These are phyloP conservation scores for Sisymbrium irio DNA, from an alignment of 345 rosid genomes.

Conservation along the genomic window DNA sequence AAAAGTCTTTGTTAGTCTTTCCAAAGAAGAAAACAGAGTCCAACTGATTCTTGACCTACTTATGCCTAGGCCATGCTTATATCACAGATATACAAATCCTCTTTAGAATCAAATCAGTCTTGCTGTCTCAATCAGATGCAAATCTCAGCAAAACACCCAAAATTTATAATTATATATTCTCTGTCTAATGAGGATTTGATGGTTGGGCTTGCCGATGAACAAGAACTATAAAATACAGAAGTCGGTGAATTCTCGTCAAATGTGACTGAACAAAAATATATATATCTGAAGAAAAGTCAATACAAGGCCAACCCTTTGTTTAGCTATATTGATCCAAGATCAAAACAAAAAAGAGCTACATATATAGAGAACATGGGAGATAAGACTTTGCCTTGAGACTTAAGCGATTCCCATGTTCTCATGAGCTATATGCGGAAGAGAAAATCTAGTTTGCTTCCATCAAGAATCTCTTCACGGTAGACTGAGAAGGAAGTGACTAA, in stretches of 20 bases:
- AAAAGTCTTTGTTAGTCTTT: slow-evolving; percentile 11
- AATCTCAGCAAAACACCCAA: slow-evolving; percentile 3
- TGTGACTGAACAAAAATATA: slow-evolving; percentile 11
- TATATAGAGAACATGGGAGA: slow-evolving; percentile 18
- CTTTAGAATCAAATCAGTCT: background rate
- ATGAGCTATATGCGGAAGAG: slow-evolving; percentile 22
- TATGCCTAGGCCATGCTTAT: slow-evolving; percentile 14
- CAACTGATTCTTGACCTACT: background rate
- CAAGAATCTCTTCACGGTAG: slow-evolving; percentile 17
- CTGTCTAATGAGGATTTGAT: slow-evolving; percentile 6
- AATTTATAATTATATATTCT: background rate
- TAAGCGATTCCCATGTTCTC: slow-evolving; percentile 33
- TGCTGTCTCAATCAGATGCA: background rate
- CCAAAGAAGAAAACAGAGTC: slow-evolving; percentile 17
- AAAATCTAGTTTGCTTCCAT: slow-evolving; percentile 27
- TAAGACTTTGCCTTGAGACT: slow-evolving; percentile 29
- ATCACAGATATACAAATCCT: slow-evolving; percentile 1
- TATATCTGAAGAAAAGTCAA: slow-evolving; percentile 28
- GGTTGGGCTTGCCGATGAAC: background rate
- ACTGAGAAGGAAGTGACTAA: slow-evolving; percentile 19
- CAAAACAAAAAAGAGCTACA: slow-evolving; percentile 12
- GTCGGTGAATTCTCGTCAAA: slow-evolving; percentile 28
- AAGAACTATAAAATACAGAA: slow-evolving; percentile 21
- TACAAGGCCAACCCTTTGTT: slow-evolving; percentile 16
- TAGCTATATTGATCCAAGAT: slow-evolving; percentile 10